Evolutionary conservation across 371 early-diverging fungal genomes (phyloP), one percentile per base, ranked within the genome.

Genomic region (Mucor mucedo): DNA sequence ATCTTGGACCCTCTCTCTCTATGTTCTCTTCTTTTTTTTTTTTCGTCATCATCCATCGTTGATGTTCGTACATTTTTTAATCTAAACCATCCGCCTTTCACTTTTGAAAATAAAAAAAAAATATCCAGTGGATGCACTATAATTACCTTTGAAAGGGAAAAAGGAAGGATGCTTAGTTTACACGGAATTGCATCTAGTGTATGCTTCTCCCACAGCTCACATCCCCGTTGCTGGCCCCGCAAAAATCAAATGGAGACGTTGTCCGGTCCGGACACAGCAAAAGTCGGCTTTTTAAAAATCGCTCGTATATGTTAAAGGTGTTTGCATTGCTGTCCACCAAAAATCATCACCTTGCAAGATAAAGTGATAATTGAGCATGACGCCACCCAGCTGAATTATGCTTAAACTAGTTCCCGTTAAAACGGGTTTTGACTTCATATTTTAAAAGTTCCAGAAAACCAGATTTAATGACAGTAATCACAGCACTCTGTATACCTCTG

Each of bases 71-170:
- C 42, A 35, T 35, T 42, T 42, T 42, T 3, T 16, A 47, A 16
- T 21, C 27, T 47, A 21, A 47, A 21, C 21, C 47, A 47, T 47
- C 44, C 6, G 21, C 47, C 21, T 8, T 47, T 21, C 47, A 47
- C 47, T 47, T 47, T 47, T 47, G 21, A 21, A n/a, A 21, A 21
- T 21, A 21, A 35, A 35, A 35, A 35, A 35, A 35, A 35, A 35
- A 35, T 21, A 47, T 47, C 47, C 45, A 40, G 39, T 59, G 44
- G 27, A 38, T 49, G 39, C 32, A 50, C 30, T 29, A 30, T 30
- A 52, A 52, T 62, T 68, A 68, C 68, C 68, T 68, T 68, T 56
- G 68, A 68, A 68, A 68, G 62, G 68, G 68, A 59, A 68, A 68
- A 68, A 66, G 68, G 68, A 68, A 62, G 63, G 68, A 54, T 68